A percentile compares a stretch with the other conserved stretches of the same genome.
Conservation (phyloP, 495 filamentous ascomycete species). For the Pseudotulostoma volvatum region DNA sequence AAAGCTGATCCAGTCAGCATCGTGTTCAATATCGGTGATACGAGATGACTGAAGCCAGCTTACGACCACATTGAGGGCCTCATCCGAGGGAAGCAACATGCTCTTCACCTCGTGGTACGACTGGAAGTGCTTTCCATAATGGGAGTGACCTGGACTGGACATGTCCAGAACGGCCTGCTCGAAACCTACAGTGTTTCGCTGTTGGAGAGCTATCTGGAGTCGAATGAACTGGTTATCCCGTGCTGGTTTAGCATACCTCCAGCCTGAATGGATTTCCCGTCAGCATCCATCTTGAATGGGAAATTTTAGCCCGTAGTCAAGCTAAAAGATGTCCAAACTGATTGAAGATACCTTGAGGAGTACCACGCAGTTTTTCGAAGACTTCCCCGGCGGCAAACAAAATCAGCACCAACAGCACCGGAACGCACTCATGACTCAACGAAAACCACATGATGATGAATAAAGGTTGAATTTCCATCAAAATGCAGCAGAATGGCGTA, state of each 20-base stretch:
- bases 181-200: constrained; percentile 40
- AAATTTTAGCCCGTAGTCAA: constrained; percentile 8
- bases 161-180: constrained; percentile 47
- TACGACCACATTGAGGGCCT: constrained; percentile 29
- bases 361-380: constrained; percentile 20
- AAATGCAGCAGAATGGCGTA: too few species aligned
- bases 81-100: constrained; percentile 34
- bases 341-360: constrained; percentile 19
- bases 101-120: constrained; percentile 36
- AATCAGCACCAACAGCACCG: constrained; percentile 17
- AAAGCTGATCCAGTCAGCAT: constrained; percentile 49
- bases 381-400: constrained; percentile 19
- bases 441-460: too few species aligned
- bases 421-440: neutral
- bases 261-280: constrained; percentile 11
- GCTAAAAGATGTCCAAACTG: constrained; percentile 9
- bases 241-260: neutral
- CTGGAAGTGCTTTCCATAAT: constrained; percentile 49
- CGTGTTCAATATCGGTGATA: constrained; percentile 30
- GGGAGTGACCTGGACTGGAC: constrained; percentile 40
- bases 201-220: constrained; percentile 35
- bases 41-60: constrained; percentile 34
- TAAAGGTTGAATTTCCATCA: too few species aligned
- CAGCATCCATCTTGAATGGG: constrained; percentile 23
- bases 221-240: constrained; percentile 14